Percentiles rank a stretch among this genome's conserved stretches.
These are phyloP conservation scores for Cenchrus fungigraminus DNA, from an alignment of 176 grass and related monocot genomes.

Conservation along the genomic window DNA sequence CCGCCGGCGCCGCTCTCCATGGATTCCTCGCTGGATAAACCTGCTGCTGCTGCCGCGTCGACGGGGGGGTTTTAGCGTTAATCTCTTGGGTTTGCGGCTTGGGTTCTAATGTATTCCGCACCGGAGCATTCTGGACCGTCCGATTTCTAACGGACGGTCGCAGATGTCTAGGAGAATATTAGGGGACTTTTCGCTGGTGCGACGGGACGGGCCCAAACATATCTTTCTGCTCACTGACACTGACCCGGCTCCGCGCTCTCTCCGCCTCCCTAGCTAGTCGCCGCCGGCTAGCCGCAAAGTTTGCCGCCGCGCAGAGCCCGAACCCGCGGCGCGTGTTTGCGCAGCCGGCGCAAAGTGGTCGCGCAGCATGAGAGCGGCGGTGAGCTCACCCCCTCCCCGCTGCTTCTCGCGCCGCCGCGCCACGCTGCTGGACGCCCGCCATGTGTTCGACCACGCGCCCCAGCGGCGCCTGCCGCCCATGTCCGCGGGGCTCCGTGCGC, in stretches of 20 bases:
- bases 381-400: constrained; percentile 7
- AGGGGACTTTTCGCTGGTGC: not conserved
- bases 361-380: constrained; percentile 34
- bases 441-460: constrained; percentile 52
- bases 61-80: not conserved
- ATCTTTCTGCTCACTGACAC: not conserved
- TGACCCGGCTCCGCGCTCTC: not conserved
- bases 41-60: not conserved
- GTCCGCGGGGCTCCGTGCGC: not conserved
- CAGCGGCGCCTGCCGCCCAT: not conserved
- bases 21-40: constrained; percentile 5
- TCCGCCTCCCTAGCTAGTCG: not conserved
- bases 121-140: not conserved
- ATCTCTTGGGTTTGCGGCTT: not conserved
- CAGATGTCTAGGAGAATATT: not conserved
- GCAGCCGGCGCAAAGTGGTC: not conserved
- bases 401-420: not conserved
- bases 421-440: constrained; percentile 26
- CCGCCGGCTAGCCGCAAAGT: constrained; percentile 23
- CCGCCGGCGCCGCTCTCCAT: constrained; percentile 42
- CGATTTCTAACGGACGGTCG: not conserved
- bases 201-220: not conserved
- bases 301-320: not conserved
- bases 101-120: not conserved
- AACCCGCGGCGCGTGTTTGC: not conserved